phyloP scores from a whole-genome alignment of 257 asterid genomes.

The Knoxia roxburghii region DNA sequence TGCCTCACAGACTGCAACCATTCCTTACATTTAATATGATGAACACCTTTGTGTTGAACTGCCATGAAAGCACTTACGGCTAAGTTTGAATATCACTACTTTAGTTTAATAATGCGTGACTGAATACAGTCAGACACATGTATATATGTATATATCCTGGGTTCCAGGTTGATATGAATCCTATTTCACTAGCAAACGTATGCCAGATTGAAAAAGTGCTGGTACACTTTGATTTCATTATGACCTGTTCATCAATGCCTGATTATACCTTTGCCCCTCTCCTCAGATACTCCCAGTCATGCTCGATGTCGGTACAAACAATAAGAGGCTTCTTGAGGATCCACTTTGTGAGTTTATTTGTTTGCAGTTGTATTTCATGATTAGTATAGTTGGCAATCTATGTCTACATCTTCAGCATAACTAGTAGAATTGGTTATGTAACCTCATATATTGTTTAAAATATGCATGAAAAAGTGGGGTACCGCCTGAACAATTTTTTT shows the following conservation, averaged over 20 bases:
- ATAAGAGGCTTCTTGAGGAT: constrained; percentile 83
- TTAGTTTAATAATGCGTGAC: too few relatives aligned
- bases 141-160: too few relatives aligned
- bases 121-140: too few relatives aligned
- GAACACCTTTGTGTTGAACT: not conserved
- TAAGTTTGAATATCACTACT: not conserved
- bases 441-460: too few relatives aligned
- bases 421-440: too few relatives aligned
- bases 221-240: not conserved
- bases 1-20: constrained; percentile 18
- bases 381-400: not conserved
- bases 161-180: too few relatives aligned
- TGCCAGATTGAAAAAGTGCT: not conserved
- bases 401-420: not conserved
- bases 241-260: constrained; percentile 7
- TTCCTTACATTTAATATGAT: constrained; percentile 7
- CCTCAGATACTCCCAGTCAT: constrained; percentile 89
- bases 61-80: not conserved
- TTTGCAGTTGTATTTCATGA: constrained; percentile 9
- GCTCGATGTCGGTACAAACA: constrained; percentile 99
- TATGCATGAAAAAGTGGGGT: not conserved
- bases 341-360: constrained; percentile 77
- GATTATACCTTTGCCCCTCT: constrained; percentile 16
- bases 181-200: not conserved
- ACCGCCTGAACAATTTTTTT: constrained; percentile 1